Evolutionary conservation across 306 rosid species (phyloP), one percentile per base, ranked within the genome.

Genomic region (Cyclanthera cordifolia): DNA sequence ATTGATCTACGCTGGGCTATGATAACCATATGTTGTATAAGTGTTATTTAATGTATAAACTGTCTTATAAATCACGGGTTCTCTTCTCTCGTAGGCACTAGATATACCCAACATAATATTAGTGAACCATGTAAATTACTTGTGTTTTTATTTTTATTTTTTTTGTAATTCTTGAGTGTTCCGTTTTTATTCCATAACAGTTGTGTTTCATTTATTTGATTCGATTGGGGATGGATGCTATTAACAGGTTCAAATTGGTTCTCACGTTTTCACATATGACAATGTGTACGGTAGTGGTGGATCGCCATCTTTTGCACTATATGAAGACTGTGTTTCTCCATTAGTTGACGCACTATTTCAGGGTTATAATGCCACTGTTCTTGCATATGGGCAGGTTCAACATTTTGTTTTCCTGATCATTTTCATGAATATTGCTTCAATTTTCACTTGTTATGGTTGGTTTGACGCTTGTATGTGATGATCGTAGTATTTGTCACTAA

Each of bases 361-460:
- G 55, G 99, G 99, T 4, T 94, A 94, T 64, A 94, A 94, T 73
- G 97, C 99, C 28, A 94, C 99, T 0, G 99, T 94, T 55, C 95
- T 94, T 53, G 99, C 99, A 3, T 94, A 88, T 67, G 99, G 99
- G 6, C 99, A 94, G 99, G 99, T 94, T 56, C 43, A 54, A 13
- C 28, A 43, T 57, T 74, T 8, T 0, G 48, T 56, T 24, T 61
- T 19, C 19, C 19, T 13, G 17, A 4, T 8, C 1, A 2, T 16
- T 32, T 21, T 72, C 2, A 16, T 50, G 24, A 20, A 4, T 11
- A 3, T 32, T 52, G 59, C 28, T 43, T 54, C 2, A 17, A 51
- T 54, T 57, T 53, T 10, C 9, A 17, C 8, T 21, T 60, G 2
- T 64, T 60, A 34, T 34, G 41, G 3, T 43, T 41, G 53, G 39